Base-by-base conservation (phyloP, 1,284 basidiomycete genomes). In the Microbotryomycetes sp. region DNA sequence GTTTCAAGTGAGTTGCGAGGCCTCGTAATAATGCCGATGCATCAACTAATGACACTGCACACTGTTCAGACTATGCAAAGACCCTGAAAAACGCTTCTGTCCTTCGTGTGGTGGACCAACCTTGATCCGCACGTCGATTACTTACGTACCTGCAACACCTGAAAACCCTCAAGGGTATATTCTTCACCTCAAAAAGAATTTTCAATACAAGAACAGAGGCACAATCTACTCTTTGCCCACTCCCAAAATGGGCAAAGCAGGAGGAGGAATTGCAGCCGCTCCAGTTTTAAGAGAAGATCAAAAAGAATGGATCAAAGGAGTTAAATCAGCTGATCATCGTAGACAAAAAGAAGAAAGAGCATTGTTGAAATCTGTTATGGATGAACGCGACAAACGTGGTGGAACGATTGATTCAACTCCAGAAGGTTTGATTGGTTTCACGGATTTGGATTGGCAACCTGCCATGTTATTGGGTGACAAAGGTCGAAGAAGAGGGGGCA, bases 1-100 rank as follows among this genome's bases (percentile, higher is more conserved):
- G 96, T 78, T 97, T 93, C 84, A 97, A 97, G 92, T 97, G 73
- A 77, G 90, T 81, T n/a, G 30, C 12, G 19, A n/a, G n/a, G n/a
- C n/a, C n/a, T n/a, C n/a, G n/a, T n/a, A n/a, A n/a, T n/a, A 50
- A 19, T 16, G 12, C 16, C 25, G 12, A 14, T 15, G 7, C 6
- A 3, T 1, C 14, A 19, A 26, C 6, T 2, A 6, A 32, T 31
- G 6, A 2, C 25, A 7, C 7, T 32, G 19, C 25, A 29, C 56
- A 9, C 23, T 16, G 51, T 14, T 15, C 72, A 97, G 93, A 77
- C 85, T 97, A 66, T 98, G 94, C 80, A 97, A 94, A 80, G 93
- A 98, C 76, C 81, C 85, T 32, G 87, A 89, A 22, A 92, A 92
- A 76, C 92, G 92, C 72, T 99, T 98, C 80, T 99, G 96, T 75